Base-by-base conservation (phyloP, 306 rosid genomes). In the Mucuna pruriens region DNA sequence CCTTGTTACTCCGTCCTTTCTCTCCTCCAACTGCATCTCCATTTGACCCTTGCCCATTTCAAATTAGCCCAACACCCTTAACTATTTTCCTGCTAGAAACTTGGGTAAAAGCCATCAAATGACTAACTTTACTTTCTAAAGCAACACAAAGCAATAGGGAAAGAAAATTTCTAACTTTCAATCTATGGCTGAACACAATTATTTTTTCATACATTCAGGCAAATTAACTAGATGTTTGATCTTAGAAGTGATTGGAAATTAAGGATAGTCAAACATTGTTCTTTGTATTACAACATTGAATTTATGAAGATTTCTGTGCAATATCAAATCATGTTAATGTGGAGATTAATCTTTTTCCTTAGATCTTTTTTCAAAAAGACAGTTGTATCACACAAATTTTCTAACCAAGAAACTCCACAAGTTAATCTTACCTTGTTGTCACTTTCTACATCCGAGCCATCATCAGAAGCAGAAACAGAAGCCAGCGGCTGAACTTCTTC, bases 401-500 rank as follows among this genome's bases (percentile, higher is more conserved):
- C 34, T 25, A 48, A 80, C 33, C 33, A 70, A 34, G 54, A 72
- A 55, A 71, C 60, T 33, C 60, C 34, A 76, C 6, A 54, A 71
- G 34, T 36, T 64, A 75, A 81, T 48, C 62, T 82, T 88, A 93
- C 98, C 99, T 90, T 87, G 76, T 86, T 79, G 7, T 75, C 75
- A 69, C 74, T 87, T 71, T 90, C 93, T 78, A 66, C 85, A 15
- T 93, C 92, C 12, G 81, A 82, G 75, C 65, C 90, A 68, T 78
- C 85, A 48, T 88, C 95, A 68, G 91, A 86, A 84, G 86, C 89
- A 54, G 92, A 81, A 73, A 73, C 60, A 12, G 91, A 87, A 79
- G 86, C 88, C 68, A 85, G 80, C 55, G 90, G 86, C 84, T 86
- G 97, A 85, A 85, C 85, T 73, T 84, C 94, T 60, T 85, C 94